phyloP scores from a whole-genome alignment of 257 asterid species.

The Prunella vulgaris region DNA sequence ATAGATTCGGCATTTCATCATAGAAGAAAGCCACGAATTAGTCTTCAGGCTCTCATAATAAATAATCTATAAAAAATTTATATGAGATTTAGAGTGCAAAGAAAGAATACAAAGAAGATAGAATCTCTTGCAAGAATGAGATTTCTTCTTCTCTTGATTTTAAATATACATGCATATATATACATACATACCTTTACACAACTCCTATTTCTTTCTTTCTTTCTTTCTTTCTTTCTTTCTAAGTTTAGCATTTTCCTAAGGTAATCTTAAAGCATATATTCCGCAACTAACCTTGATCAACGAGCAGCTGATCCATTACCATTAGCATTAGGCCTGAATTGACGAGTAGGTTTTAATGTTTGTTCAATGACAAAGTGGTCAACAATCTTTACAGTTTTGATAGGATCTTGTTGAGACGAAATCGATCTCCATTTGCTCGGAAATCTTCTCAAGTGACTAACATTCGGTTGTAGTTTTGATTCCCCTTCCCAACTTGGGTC shows the following conservation, averaged over 20 bases:
- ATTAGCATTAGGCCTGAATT: conserved; percentile 13
- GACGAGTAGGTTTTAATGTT: conserved; percentile 30
- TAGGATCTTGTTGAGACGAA: conserved; percentile 69
- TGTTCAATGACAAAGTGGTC: conserved; percentile 71
- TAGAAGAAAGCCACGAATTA: too few relatives aligned
- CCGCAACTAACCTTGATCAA: conserved; percentile 35
- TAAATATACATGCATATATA: background rate
- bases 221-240: background rate
- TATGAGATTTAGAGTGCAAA: background rate
- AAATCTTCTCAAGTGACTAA: conserved; percentile 53
- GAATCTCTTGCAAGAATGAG: background rate
- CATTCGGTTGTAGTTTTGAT: conserved; percentile 48
- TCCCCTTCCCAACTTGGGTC: conserved; percentile 88
- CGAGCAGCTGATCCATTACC: conserved; percentile 47
- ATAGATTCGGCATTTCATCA: too few relatives aligned
- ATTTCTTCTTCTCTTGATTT: background rate
- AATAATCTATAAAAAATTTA: too few relatives aligned
- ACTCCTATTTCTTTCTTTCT: background rate
- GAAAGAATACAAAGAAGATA: background rate
- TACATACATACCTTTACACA: background rate
- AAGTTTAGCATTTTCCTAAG: background rate
- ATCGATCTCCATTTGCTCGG: conserved; percentile 93
- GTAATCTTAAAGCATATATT: conserved; percentile 1
- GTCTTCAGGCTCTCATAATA: too few relatives aligned
- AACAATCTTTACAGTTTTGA: conserved; percentile 61